Evolutionary conservation across 805 yeast genomes (phyloP), one percentile per base, ranked within the genome.

Genomic region (Lipomyces spencermartinsiae): DNA sequence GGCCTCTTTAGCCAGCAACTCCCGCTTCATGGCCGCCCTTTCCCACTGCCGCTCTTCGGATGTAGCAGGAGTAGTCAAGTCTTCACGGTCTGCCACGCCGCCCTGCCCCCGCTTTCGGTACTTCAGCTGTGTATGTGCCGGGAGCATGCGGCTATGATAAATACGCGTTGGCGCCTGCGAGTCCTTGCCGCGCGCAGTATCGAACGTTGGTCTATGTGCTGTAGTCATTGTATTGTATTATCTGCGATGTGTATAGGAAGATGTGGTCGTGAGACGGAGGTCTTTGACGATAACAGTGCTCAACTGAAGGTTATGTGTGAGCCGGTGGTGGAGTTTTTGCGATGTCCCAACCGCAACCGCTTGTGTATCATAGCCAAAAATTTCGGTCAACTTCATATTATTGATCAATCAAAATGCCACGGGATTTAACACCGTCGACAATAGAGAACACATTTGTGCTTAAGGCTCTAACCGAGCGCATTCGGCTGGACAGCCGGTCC

Each of bases 141-240:
- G 87, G 10, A 85, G 78, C 58, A 83, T 78, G 59, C 89, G 79
- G 10, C 87, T 80, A 73, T 87, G 90, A 33, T 80, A 79, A 9
- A 84, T 86, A 2, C 83, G 73, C 0, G 89, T 85, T 4, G 78
- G 77, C 8, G 80, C 76, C 67, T 77, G 73, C 64, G 79, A 80
- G 60, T 80, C 79, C 61, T 85, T 86, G 63, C 88, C 88, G 73
- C 86, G 82, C 22, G 90, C 89, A 59, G 85, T 85, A 70, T 88
- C 91, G 70, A 88, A 82, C 6, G 90, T 88, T 0, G 91, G 91
- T 75, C 89, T 83, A 74, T 87, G 90, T 9, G 90, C 89, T 2
- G 91, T 86, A 0, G 91, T 86, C 92, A 88, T 88, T n/a, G 19
- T 51, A 39, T 25, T n/a, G n/a, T 35, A 10, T 35, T 43, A 19